These are phyloP conservation scores for Apocynum venetum DNA, from an alignment of 257 asterid genomes.

Conservation along the genomic window DNA sequence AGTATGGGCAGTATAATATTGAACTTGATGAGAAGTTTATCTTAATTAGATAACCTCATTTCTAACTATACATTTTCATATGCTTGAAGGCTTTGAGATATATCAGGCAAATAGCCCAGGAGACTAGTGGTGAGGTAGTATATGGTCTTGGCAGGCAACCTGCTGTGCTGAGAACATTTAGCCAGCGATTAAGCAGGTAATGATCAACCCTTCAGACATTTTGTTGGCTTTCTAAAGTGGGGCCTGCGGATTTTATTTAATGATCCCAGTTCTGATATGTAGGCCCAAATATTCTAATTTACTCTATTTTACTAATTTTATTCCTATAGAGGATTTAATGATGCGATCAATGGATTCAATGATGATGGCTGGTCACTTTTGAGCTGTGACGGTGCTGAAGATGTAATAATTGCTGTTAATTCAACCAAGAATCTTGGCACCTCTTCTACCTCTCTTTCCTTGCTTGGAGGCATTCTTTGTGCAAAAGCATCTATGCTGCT, in stretches of 20 bases:
- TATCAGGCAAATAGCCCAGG: slow-evolving; percentile 91
- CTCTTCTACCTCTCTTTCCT: slow-evolving; percentile 41
- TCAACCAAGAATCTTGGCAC: slow-evolving; percentile 50
- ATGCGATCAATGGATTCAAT: slow-evolving; percentile 81
- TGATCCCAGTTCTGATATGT: not conserved
- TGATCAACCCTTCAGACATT: not conserved
- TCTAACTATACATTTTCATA: not conserved
- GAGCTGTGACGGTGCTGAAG: slow-evolving; percentile 76
- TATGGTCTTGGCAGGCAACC: slow-evolving; percentile 94
- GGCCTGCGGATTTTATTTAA: not conserved
- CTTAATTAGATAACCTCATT: not conserved
- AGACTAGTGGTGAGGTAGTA: slow-evolving; percentile 82
- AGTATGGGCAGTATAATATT: not conserved
- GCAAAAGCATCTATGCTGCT: slow-evolving; percentile 98
- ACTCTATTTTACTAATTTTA: slow-evolving; percentile 3
- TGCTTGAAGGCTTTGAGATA: slow-evolving; percentile 38
- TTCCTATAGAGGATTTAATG: slow-evolving; percentile 83
- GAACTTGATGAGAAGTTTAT: not conserved
- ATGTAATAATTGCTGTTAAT: slow-evolving; percentile 65
- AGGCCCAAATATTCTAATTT: not conserved
- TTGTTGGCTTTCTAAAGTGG: not conserved
- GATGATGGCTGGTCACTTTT: slow-evolving; percentile 94
- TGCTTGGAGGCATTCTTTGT: slow-evolving; percentile 79
- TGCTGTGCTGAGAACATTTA: slow-evolving; percentile 86
- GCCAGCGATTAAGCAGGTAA: slow-evolving; percentile 95